Evolutionary conservation across 2,329 filamentous ascomycete species (phyloP), one percentile per base, ranked within the genome.

Genomic region (Penicillium sp.): DNA sequence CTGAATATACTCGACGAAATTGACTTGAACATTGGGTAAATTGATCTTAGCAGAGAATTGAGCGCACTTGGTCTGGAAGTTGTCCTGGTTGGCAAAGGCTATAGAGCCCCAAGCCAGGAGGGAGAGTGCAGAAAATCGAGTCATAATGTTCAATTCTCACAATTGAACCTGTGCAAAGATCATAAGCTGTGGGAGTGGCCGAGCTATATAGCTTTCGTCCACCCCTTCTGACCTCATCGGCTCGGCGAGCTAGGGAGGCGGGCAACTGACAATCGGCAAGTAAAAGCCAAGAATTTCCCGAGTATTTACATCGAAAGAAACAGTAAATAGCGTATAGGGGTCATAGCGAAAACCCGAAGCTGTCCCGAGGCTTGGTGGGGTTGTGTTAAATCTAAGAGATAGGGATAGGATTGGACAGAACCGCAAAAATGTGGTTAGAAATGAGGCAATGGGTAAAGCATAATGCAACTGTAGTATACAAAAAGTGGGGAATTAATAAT

Each of bases 1-100:
- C 4, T 67, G 49, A 1, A 78, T 64, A 53, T 71, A 75, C 15
- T 73, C 65, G 20, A 54, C 65, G 22, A 71, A 65, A 29, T 71
- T 70, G 18, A 71, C 67, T 14, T 62, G 64, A 12, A 70, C 68
- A 57, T 71, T 57, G 3, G 69, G 68, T 1, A 71, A 35, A 25
- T 68, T 29, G 12, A 71, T 67, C 29, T 62, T 62, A 43, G 61
- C 41, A n/a, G 50, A 61, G 26, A 71, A 70, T 11, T 54, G 53
- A 12, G 56, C 15, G 51, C 69, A 71, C 47, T 65, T 64, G 4
- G 55, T 51, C 20, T 67, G 57, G 18, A 71, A 71, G 5, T 55
- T 26, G 56, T 69, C 65, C 20, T 65, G 61, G 15, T 53, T 61
- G 14, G 67, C 67, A 6, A 64, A 27, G 18, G 46, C 60, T 14